Conservation (phyloP, 164 flowering plant species). For the Brasenia schreberi region DNA sequence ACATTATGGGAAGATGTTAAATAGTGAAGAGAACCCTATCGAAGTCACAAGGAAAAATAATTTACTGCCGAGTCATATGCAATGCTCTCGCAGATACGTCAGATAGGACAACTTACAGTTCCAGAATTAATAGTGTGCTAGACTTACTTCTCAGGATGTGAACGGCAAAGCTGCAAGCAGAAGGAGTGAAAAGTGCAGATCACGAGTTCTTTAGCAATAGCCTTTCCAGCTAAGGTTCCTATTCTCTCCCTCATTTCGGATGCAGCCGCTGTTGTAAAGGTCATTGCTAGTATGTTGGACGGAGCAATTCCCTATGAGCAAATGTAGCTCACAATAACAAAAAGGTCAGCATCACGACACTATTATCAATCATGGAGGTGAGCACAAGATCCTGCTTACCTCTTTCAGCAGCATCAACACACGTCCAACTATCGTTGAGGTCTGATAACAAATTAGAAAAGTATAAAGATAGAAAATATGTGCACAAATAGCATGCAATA, state of each 20-base stretch:
- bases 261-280: conserved; percentile 95
- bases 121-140: too few species aligned
- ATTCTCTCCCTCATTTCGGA: conserved; percentile 95
- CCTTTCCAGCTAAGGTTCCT: conserved; percentile 71
- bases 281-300: conserved; percentile 85
- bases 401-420: conserved; percentile 58
- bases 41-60: too few species aligned
- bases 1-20: too few species aligned
- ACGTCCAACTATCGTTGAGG: conserved; percentile 97
- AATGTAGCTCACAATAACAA: not conserved
- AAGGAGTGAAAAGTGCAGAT: conserved; percentile 97
- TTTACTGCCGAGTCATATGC: too few species aligned
- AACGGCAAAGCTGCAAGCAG: conserved; percentile 83
- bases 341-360: not conserved
- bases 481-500: not conserved
- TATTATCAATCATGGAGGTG: not conserved
- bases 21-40: too few species aligned
- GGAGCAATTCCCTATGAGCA: conserved; percentile 50
- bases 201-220: conserved; percentile 56
- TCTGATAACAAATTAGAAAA: conserved; percentile 25
- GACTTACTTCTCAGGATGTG: conserved; percentile 86
- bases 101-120: too few species aligned
- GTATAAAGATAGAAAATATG: not conserved
- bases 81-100: too few species aligned
- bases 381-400: conserved; percentile 37